These are phyloP conservation scores for Chytriomyces sp. DNA, from an alignment of 192 early-diverging fungal genomes.

Conservation along the genomic window DNA sequence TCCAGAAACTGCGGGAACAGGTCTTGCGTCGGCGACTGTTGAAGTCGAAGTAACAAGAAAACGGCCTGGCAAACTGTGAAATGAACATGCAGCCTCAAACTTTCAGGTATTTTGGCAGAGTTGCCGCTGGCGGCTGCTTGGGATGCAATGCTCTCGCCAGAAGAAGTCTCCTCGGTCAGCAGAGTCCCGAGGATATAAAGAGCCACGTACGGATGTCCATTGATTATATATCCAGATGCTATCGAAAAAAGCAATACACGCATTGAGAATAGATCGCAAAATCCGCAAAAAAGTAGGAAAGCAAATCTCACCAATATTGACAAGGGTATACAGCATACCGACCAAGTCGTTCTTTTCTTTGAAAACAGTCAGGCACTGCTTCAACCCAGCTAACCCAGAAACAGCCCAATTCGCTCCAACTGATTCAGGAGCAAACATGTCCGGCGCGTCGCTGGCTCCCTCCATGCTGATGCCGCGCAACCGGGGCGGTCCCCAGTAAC, in stretches of 20 bases:
- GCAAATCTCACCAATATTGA: conserved; percentile 26
- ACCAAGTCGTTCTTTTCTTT: conserved; percentile 30
- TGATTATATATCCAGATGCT: conserved; percentile 40
- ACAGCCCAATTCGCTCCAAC: conserved; percentile 40
- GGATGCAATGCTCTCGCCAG: conserved; percentile 9
- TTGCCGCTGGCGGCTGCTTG: not conserved
- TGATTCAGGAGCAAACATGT: conserved; percentile 20
- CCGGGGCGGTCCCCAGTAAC: conserved; percentile 39
- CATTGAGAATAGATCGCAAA: conserved; percentile 12
- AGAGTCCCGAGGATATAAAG: conserved; percentile 6
- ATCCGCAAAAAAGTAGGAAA: not conserved
- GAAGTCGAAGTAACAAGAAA: conserved; percentile 44
- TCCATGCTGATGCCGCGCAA: conserved; percentile 41
- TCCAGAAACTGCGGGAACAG: conserved; percentile 32
- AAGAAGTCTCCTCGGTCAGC: conserved; percentile 11
- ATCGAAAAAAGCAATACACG: not conserved
- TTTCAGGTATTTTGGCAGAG: conserved; percentile 31
- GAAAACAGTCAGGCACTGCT: conserved; percentile 2
- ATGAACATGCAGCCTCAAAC: conserved; percentile 40
- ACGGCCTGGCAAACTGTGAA: conserved; percentile 48
- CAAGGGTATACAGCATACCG: conserved; percentile 21
- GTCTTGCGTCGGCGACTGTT: conserved; percentile 26
- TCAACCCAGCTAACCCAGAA: conserved; percentile 30
- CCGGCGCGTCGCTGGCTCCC: conserved; percentile 29
- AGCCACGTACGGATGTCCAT: conserved; percentile 30